These are phyloP conservation scores for Acrocalymma vagum DNA, from an alignment of 2,329 filamentous ascomycete genomes.

Conservation along the genomic window DNA sequence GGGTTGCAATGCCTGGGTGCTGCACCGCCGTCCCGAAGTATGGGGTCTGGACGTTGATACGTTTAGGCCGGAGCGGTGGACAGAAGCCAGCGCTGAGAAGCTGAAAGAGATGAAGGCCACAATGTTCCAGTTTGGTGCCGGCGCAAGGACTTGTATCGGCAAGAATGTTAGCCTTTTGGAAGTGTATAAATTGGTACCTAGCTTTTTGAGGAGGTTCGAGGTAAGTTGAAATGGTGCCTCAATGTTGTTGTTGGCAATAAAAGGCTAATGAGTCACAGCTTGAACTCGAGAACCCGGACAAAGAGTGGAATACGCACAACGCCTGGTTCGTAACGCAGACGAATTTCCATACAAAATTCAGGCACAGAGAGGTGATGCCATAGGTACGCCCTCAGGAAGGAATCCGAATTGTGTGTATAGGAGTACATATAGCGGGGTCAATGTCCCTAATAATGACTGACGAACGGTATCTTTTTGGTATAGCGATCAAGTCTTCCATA, in stretches of 20 bases:
- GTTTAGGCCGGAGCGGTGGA: conserved; percentile 75
- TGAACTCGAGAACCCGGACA: conserved; percentile 48
- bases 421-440: neutral
- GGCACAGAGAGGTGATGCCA: conserved; percentile 24
- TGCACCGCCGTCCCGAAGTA: conserved; percentile 72
- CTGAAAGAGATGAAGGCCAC: conserved; percentile 72
- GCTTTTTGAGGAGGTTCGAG: conserved; percentile 72
- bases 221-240: conserved; percentile 34
- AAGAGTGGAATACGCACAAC: conserved; percentile 59
- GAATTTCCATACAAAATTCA: conserved; percentile 56
- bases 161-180: conserved; percentile 60
- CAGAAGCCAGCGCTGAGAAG: conserved; percentile 62
- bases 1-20: conserved; percentile 77
- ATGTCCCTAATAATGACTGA: neutral
- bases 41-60: conserved; percentile 73
- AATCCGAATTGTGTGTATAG: neutral
- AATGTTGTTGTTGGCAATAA: too few relatives aligned
- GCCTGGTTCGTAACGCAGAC: conserved; percentile 62
- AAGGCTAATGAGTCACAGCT: conserved; percentile 34
- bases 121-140: conserved; percentile 80
- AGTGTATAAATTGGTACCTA: conserved; percentile 61
- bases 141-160: conserved; percentile 73
- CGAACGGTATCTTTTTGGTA: neutral
- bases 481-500: neutral
- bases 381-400: conserved; percentile 4